phyloP scores from a whole-genome alignment of 2,329 filamentous ascomycete genomes.

The Alternaria incomplexa region DNA sequence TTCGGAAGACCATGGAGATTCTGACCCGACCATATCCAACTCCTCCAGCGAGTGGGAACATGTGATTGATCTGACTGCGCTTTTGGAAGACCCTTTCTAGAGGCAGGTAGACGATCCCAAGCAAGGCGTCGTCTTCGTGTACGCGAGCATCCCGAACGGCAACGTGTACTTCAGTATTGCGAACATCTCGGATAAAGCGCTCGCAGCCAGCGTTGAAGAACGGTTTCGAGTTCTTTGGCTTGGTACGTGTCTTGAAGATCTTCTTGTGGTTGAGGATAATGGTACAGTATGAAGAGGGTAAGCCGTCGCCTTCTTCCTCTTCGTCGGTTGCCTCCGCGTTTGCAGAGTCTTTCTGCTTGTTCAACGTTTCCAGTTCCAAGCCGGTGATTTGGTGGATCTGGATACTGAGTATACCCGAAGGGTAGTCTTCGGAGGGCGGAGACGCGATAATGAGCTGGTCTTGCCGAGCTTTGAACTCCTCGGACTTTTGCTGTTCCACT shows the following conservation, averaged over 20 bases:
- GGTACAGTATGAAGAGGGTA: conserved; percentile 74
- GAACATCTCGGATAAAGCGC: conserved; percentile 73
- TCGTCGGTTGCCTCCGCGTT: conserved; percentile 62
- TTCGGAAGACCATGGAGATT: conserved; percentile 76
- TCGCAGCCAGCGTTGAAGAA: conserved; percentile 81
- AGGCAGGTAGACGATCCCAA: conserved; percentile 74
- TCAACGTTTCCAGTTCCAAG: conserved; percentile 66
- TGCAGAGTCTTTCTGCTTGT: conserved; percentile 59
- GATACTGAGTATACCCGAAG: conserved; percentile 71
- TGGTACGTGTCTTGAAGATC: conserved; percentile 73
- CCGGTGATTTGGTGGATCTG: conserved; percentile 77
- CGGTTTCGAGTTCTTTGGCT: conserved; percentile 78
- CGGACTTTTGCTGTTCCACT: conserved; percentile 69
- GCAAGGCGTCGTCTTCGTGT: conserved; percentile 71
- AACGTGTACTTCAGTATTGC: conserved; percentile 70
- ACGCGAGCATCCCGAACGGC: conserved; percentile 71
- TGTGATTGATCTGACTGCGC: conserved; percentile 68
- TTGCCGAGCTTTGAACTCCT: conserved; percentile 64
- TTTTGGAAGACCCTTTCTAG: conserved; percentile 67
- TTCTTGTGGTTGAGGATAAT: conserved; percentile 76
- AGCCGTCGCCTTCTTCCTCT: conserved; percentile 65
- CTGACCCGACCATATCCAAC: conserved; percentile 73
- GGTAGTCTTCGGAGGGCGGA: conserved; percentile 66
- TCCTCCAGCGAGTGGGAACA: conserved; percentile 72
- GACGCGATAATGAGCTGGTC: conserved; percentile 72